Evolutionary conservation across 2,329 filamentous ascomycete species (phyloP), one percentile per base, ranked within the genome.

Genomic region (Arthrobotrys iridis): DNA sequence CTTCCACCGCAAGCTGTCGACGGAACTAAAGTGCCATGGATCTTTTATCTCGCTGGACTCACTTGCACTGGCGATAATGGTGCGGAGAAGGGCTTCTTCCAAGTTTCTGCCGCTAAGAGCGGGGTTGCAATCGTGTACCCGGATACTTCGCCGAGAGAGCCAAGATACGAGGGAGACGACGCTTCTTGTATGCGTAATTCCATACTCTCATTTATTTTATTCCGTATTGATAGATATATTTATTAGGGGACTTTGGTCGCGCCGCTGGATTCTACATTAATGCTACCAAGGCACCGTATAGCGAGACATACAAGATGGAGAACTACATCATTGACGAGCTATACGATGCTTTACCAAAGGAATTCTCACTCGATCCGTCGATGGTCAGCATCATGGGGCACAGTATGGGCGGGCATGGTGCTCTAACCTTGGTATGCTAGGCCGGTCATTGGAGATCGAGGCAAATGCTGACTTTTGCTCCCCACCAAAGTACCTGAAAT

Each of bases 371-470:
- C 28, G 94, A 98, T 82, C 80, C 83, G 0, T 83, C 80, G 26
- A 86, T 90, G 41, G 89, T 97, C 65, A 91, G 90, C 82, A 95
- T 99, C 80, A 92, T 92, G 41, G 95, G 95, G 4, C 95, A 99
- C 84, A 93, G 90, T 80, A 99, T 99, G 95, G 95, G 95, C 78
- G 95, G 95, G 0, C 95, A 99, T 83, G 95, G 95, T 77, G 95
- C 95, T 46, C 85, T 99, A 79, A 97, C 93, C 48, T 84, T 98
- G 79, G 86, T 88, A 80, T 55, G 80, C 75, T 5, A n/a, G n/a
- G n/a, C n/a, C 20, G 10, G n/a, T 6, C n/a, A 24, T 15, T 22
- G 45, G 7, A 55, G 11, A 4, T 6, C 5, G 10, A 5, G 4
- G 18, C 10, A 22, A 2, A 24, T 22, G 26, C 40, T 74, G 26